Percentiles rank a stretch among this genome's conserved stretches.
Conservation (phyloP, 768 basidiomycete genomes). For the Mrakia hoshinonis region DNA sequence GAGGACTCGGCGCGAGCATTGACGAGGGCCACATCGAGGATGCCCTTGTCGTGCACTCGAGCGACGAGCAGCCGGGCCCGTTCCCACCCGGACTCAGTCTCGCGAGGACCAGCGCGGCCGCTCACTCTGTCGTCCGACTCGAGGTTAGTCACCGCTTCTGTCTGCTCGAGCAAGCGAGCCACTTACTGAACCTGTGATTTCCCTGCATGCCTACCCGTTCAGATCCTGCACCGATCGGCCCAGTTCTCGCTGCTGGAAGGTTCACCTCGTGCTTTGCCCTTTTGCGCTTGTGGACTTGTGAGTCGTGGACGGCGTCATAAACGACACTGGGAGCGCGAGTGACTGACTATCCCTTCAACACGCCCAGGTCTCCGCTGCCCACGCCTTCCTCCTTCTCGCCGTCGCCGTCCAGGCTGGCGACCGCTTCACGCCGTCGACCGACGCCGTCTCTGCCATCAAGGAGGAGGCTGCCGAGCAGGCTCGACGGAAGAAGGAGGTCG, state of each 20-base stretch:
- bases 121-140: constrained; percentile 26
- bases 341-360: background rate
- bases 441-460: background rate
- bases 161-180: background rate
- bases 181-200: background rate
- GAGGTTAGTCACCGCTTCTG: background rate
- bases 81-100: constrained; percentile 27
- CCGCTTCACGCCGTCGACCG: constrained; percentile 4
- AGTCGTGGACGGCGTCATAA: background rate
- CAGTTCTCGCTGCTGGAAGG: constrained; percentile 16
- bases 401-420: constrained; percentile 23
- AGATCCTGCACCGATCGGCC: constrained; percentile 26
- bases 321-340: too few species aligned
- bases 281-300: constrained; percentile 26
- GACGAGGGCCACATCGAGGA: background rate
- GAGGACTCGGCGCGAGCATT: background rate
- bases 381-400: constrained; percentile 24
- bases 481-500: background rate
- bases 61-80: constrained; percentile 8
- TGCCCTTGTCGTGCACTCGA: background rate
- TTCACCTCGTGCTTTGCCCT: constrained; percentile 11
- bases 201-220: background rate
- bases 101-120: constrained; percentile 19
- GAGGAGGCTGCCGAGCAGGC: background rate
- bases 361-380: constrained; percentile 7